Conservation (phyloP, 805 yeast species). For the Kluyveromyces lactis region DNA sequence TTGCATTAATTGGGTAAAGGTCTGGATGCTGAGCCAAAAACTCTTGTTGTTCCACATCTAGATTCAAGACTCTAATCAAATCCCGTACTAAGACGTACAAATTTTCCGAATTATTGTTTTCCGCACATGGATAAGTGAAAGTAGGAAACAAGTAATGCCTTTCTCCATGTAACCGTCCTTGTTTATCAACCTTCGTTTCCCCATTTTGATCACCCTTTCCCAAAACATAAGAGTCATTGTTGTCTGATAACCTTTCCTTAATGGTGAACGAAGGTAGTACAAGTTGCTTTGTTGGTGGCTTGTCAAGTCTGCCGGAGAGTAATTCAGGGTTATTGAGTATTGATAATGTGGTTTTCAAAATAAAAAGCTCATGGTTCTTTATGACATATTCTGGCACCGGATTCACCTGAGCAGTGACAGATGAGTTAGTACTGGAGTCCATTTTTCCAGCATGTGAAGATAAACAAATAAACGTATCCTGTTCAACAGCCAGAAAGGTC, state of each 20-base stretch:
- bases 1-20: conserved; percentile 30
- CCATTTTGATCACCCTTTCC: conserved; percentile 35
- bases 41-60: conserved; percentile 38
- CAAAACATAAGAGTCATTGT: conserved; percentile 13
- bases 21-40: conserved; percentile 36
- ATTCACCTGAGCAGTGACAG: neutral
- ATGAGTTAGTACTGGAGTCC: too few species aligned
- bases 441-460: too few species aligned
- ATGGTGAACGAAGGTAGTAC: conserved; percentile 6
- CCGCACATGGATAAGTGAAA: conserved; percentile 30
- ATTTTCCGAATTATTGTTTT: conserved; percentile 25
- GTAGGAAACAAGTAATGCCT: conserved; percentile 34
- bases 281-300: conserved; percentile 13
- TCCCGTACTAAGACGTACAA: conserved; percentile 30
- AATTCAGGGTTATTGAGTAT: conserved; percentile 13
- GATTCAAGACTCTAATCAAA: conserved; percentile 34
- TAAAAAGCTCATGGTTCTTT: conserved; percentile 16
- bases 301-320: conserved; percentile 15
- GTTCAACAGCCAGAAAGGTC: too few species aligned
- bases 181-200: conserved; percentile 34
- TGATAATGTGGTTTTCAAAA: conserved; percentile 18
- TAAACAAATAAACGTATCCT: too few species aligned
- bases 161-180: conserved; percentile 33
- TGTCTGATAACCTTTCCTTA: conserved; percentile 13
- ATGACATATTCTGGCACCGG: conserved; percentile 1